These are phyloP conservation scores for Thalia dealbata DNA, from an alignment of 176 grass and related monocot species.

Conservation along the genomic window DNA sequence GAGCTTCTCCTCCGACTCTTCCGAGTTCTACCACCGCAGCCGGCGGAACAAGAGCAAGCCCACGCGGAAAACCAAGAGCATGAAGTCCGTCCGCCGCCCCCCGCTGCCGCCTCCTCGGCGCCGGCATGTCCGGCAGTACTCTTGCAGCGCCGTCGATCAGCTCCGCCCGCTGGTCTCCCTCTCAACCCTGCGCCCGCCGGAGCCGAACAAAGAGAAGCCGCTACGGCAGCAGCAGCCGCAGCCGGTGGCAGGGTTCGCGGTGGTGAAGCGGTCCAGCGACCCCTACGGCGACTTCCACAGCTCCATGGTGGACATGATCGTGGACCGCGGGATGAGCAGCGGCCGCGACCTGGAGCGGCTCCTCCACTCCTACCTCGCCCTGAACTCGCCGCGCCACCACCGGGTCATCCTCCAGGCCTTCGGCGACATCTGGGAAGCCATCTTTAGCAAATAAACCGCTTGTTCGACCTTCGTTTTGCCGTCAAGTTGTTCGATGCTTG, in stretches of 20 bases:
- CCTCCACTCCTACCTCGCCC: slow-evolving; percentile 62
- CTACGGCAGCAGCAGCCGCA: not conserved
- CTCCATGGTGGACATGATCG: slow-evolving; percentile 88
- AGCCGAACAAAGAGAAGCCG: not conserved
- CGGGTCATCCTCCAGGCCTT: slow-evolving; percentile 65
- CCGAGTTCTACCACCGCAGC: slow-evolving; percentile 46
- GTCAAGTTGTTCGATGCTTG: too few relatives aligned
- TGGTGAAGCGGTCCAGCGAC: slow-evolving; percentile 57
- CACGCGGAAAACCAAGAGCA: slow-evolving; percentile 20
- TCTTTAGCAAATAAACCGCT: slow-evolving; percentile 12
- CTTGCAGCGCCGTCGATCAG: slow-evolving; percentile 16
- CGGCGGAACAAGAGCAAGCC: not conserved
- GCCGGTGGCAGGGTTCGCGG: slow-evolving; percentile 51
- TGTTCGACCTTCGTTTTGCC: too few relatives aligned
- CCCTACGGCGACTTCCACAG: slow-evolving; percentile 79
- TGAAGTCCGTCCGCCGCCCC: slow-evolving; percentile 17
- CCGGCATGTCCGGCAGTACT: slow-evolving; percentile 37
- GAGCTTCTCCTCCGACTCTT: slow-evolving; percentile 72
- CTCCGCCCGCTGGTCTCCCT: not conserved
- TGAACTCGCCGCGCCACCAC: slow-evolving; percentile 77
- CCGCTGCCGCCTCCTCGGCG: slow-evolving; percentile 15
- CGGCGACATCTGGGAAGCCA: slow-evolving; percentile 54
- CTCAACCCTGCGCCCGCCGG: not conserved
- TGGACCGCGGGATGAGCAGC: slow-evolving; percentile 22
- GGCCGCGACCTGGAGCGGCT: slow-evolving; percentile 36